A percentile compares a stretch with the other conserved stretches of the same genome.
These are phyloP conservation scores for Saccharomycopsis sp. DNA, from an alignment of 805 yeast species.

Conservation along the genomic window DNA sequence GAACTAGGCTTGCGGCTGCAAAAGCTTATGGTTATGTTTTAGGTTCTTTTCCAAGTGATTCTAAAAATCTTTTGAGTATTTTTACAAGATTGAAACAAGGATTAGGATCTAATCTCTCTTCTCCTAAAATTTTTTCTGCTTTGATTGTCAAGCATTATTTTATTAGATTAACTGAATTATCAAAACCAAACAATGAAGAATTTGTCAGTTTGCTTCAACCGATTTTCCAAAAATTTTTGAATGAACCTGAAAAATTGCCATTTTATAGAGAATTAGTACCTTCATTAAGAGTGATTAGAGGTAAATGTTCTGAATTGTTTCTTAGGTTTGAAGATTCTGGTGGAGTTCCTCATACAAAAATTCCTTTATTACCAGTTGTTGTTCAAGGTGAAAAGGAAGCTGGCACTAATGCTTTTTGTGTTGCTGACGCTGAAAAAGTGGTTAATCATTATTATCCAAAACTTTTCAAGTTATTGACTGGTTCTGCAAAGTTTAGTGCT, in stretches of 20 bases:
- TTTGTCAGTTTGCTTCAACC: constrained; percentile 7
- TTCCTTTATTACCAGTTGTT: constrained; percentile 78
- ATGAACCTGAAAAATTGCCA: constrained; percentile 27
- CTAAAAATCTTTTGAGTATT: constrained; percentile 24
- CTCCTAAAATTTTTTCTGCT: constrained; percentile 67
- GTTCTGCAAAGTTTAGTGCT: constrained; percentile 61
- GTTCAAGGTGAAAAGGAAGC: constrained; percentile 94
- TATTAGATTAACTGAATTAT: constrained; percentile 20
- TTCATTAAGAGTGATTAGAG: constrained; percentile 70
- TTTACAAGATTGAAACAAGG: constrained; percentile 27
- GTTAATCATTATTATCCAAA: constrained; percentile 56
- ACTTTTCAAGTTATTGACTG: constrained; percentile 48
- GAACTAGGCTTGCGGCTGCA: constrained; percentile 69
- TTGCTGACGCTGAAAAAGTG: constrained; percentile 66
- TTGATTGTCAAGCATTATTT: constrained; percentile 65
- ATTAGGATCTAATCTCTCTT: constrained; percentile 56
- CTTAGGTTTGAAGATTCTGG: constrained; percentile 71
- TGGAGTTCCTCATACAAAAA: constrained; percentile 53
- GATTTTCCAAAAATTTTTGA: constrained; percentile 22
- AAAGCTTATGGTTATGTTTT: constrained; percentile 61
- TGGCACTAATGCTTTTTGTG: constrained; percentile 84
- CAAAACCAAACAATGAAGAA: constrained; percentile 1
- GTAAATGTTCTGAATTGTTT: constrained; percentile 76
- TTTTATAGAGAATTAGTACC: constrained; percentile 80
- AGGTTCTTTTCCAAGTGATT: constrained; percentile 36